A percentile compares a stretch with the other conserved stretches of the same genome.
phyloP scores from a whole-genome alignment of 768 basidiomycete genomes.

The Lentinus tigrinus region DNA sequence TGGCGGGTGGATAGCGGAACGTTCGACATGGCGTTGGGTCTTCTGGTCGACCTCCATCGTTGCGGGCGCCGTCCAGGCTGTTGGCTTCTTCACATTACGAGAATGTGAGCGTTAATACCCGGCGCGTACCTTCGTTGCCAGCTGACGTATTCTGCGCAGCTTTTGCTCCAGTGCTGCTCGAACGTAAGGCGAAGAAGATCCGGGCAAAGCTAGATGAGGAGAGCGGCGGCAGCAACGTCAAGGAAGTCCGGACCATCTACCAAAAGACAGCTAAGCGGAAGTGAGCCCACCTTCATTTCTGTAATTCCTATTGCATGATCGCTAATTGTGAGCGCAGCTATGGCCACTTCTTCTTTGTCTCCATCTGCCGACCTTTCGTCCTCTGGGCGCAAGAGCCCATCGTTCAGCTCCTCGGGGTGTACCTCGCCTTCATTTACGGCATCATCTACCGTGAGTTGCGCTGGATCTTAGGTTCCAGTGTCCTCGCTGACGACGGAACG shows the following conservation, averaged over 20 bases:
- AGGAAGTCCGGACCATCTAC: slow-evolving; percentile 46
- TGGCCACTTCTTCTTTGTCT: slow-evolving; percentile 47
- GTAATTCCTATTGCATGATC: too few species aligned
- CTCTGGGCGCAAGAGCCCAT: slow-evolving; percentile 64
- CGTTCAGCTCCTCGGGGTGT: slow-evolving; percentile 63
- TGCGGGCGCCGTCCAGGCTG: slow-evolving; percentile 50
- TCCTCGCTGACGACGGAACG: neutral
- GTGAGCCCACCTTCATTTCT: neutral
- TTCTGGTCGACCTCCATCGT: slow-evolving; percentile 72
- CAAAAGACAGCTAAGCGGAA: slow-evolving; percentile 44
- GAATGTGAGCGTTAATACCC: slow-evolving; percentile 48
- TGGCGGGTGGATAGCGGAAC: slow-evolving; percentile 64
- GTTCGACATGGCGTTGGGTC: slow-evolving; percentile 26
- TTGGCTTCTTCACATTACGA: slow-evolving; percentile 55
- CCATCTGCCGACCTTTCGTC: slow-evolving; percentile 66
- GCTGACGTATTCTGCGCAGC: slow-evolving; percentile 14
- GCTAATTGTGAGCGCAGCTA: slow-evolving; percentile 37
- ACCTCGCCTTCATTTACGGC: slow-evolving; percentile 72
- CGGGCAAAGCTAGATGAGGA: slow-evolving; percentile 46
- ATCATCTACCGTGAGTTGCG: slow-evolving; percentile 48
- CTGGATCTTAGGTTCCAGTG: neutral
- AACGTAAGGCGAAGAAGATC: slow-evolving; percentile 51
- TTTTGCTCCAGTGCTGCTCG: slow-evolving; percentile 34
- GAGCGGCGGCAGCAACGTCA: slow-evolving; percentile 32
- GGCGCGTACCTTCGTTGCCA: neutral